Percentiles rank a stretch among this genome's conserved stretches.
These are phyloP conservation scores for Fusarium liriodendri DNA, from an alignment of 2,329 filamentous ascomycete genomes.

Conservation along the genomic window DNA sequence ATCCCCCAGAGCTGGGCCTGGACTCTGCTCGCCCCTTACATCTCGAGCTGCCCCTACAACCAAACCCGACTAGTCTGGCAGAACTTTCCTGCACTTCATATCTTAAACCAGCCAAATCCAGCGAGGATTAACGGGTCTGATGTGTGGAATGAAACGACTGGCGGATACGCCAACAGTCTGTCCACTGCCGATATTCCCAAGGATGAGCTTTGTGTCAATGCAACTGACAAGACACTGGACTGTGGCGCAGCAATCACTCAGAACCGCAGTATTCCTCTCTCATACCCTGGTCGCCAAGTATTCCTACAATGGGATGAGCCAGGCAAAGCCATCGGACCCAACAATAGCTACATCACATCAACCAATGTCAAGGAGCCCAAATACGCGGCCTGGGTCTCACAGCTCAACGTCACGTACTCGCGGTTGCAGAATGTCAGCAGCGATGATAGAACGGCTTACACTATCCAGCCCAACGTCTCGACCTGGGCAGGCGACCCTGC, in stretches of 20 bases:
- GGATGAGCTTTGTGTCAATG: slow-evolving; percentile 67
- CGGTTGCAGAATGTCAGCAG: slow-evolving; percentile 64
- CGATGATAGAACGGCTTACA: slow-evolving; percentile 66
- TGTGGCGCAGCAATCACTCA: slow-evolving; percentile 74
- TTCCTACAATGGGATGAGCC: slow-evolving; percentile 79
- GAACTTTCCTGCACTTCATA: slow-evolving; percentile 79
- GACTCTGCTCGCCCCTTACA: slow-evolving; percentile 84
- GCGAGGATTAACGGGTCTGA: slow-evolving; percentile 73
- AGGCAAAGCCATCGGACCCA: slow-evolving; percentile 77
- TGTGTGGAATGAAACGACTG: slow-evolving; percentile 72
- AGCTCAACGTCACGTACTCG: slow-evolving; percentile 81
- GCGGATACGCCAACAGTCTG: slow-evolving; percentile 67
- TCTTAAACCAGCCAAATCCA: slow-evolving; percentile 83
- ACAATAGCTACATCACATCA: slow-evolving; percentile 82
- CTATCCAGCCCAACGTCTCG: slow-evolving; percentile 77
- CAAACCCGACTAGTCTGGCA: slow-evolving; percentile 84
- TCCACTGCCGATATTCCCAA: slow-evolving; percentile 57
- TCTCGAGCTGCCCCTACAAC: slow-evolving; percentile 78
- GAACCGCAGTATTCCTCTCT: slow-evolving; percentile 78
- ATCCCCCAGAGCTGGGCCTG: slow-evolving; percentile 88
- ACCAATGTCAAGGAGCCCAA: slow-evolving; percentile 68
- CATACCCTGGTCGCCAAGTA: slow-evolving; percentile 78
- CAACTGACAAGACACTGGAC: slow-evolving; percentile 63
- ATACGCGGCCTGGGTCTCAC: slow-evolving; percentile 81
- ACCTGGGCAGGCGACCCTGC: slow-evolving; percentile 76